Evolutionary conservation across 371 early-diverging fungal species (phyloP).

Genomic region (Mucor velutinosus): DNA sequence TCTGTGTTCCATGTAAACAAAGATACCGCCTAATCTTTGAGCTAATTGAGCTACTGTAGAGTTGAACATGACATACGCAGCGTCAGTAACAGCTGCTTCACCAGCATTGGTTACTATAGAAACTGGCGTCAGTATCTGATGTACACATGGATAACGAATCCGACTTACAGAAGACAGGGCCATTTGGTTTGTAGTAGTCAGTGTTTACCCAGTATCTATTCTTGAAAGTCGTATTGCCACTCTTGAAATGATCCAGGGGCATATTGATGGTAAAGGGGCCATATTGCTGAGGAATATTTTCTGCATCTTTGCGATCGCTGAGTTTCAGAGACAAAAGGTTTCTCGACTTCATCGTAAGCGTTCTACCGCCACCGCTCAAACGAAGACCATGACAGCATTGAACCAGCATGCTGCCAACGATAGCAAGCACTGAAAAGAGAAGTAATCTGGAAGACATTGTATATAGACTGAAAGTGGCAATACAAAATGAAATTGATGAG

Average conservation of each 20-base stretch:
- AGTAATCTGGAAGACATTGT: neutral
- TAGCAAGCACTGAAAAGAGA: neutral
- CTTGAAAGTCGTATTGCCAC: slow-evolving; percentile 37
- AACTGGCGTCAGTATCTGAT: neutral
- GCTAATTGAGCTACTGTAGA: slow-evolving; percentile 40
- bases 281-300: neutral
- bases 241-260: slow-evolving; percentile 52
- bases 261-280: slow-evolving; percentile 53
- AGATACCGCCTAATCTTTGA: neutral
- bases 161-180: slow-evolving; percentile 61
- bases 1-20: slow-evolving; percentile 9
- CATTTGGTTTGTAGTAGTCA: slow-evolving; percentile 59
- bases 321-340: neutral
- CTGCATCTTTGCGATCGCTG: neutral
- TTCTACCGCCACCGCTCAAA: neutral
- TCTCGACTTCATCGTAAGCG: neutral
- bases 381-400: neutral
- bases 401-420: neutral
- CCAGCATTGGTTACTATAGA: slow-evolving; percentile 48
- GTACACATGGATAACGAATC: slow-evolving; percentile 1
- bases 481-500: neutral
- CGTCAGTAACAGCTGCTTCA: slow-evolving; percentile 34
- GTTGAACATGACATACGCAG: slow-evolving; percentile 24
- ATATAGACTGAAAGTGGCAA: neutral
- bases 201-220: slow-evolving; percentile 63